Base-by-base conservation (phyloP, 2,329 filamentous ascomycete genomes). In the Penicillium freii region DNA sequence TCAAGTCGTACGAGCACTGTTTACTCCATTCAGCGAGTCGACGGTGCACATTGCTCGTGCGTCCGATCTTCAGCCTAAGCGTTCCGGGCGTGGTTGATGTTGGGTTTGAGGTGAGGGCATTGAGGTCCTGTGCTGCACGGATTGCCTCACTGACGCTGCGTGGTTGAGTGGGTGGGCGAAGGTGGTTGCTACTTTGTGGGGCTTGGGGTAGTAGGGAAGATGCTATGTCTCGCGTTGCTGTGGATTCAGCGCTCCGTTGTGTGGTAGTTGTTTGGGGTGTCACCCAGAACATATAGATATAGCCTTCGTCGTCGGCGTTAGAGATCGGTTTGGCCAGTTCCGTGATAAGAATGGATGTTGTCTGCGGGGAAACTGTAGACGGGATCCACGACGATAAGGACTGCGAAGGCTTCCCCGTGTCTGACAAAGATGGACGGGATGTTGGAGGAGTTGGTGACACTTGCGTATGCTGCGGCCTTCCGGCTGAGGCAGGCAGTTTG, bases 261-360 rank as follows among this genome's bases (percentile, higher is more conserved):
- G 56, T 51, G 21, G 54, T 48, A 4, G 84, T 76, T 2, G 81
- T 82, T 36, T 83, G 80, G 33, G 91, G 87, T 0, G 91, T 97
- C 23, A 97, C 82, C 92, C 93, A 97, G 81, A 97, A 99, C 75
- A 99, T 96, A 81, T 99, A 99, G 65, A 99, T 97, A 77, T 94
- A 99, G 38, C 94, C 94, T 13, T 88, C 80, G 65, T 95, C 90
- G 63, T 94, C 90, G 53, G 82, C 78, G 23, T 84, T 79, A 0
- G 91, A 92, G 45, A 92, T 84, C 1, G 81, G 91, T 79, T 83
- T 94, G 71, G 75, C 84, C 10, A 97, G 81, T 73, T 97, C 92
- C 2, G 87, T 80, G 58, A 93, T 82, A 4, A 97, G 81, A 5
- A 81, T 77, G 0, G 91, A 88, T 0, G 89, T 80, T 0, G 86